A percentile compares a stretch with the other conserved stretches of the same genome.
phyloP scores from a whole-genome alignment of 495 filamentous ascomycete genomes.

The Amorphotheca resinae region DNA sequence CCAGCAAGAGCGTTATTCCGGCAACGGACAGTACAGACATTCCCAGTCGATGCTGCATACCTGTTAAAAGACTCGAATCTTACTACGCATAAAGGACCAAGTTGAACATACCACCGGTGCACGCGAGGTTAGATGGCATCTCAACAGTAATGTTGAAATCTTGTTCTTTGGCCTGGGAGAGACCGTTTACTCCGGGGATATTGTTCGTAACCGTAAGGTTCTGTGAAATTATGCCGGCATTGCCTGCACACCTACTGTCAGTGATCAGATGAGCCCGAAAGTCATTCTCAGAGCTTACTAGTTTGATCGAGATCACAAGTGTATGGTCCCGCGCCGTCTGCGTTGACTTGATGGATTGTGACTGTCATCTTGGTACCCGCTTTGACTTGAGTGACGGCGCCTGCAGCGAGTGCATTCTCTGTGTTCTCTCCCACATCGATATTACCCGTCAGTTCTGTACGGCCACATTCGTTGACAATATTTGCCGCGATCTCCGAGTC shows the following conservation, averaged over 20 bases:
- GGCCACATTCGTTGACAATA: conserved; percentile 36
- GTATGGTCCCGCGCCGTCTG: conserved; percentile 42
- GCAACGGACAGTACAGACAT: conserved; percentile 45
- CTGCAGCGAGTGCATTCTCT: conserved; percentile 32
- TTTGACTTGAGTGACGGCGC: conserved; percentile 32
- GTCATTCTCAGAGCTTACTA: conserved; percentile 5
- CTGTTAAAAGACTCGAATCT: too few species aligned
- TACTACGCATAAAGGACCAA: too few species aligned
- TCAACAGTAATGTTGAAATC: conserved; percentile 33
- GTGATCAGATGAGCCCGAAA: too few species aligned
- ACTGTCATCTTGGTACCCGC: conserved; percentile 27
- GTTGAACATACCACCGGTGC: conserved; percentile 28
- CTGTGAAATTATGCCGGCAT: conserved; percentile 29
- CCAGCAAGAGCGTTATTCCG: conserved; percentile 43
- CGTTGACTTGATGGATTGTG: conserved; percentile 42
- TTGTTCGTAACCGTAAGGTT: conserved; percentile 33
- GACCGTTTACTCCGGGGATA: conserved; percentile 33
- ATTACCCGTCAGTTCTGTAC: conserved; percentile 37
- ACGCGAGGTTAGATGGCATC: conserved; percentile 29
- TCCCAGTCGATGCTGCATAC: conserved; percentile 30
- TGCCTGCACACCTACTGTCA: conserved; percentile 14
- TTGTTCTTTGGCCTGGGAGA: conserved; percentile 32
- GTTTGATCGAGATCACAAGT: conserved; percentile 35
- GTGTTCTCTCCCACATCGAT: conserved; percentile 43
- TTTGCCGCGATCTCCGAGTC: conserved; percentile 35